phyloP scores from a whole-genome alignment of 2,329 filamentous ascomycete species.

The Talaromyces sp. region DNA sequence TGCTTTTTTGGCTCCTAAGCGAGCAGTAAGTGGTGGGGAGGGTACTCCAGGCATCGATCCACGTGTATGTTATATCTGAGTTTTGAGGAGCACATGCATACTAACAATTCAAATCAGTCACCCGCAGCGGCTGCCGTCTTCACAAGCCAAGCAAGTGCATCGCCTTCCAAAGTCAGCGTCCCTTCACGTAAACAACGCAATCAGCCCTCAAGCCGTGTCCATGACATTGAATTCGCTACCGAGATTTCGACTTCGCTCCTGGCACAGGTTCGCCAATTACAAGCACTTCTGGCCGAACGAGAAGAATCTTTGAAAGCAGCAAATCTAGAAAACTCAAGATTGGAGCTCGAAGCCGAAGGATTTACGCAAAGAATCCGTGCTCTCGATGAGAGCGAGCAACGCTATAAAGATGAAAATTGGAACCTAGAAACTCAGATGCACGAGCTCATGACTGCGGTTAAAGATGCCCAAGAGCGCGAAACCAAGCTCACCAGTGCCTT shows the following conservation, averaged over 20 bases:
- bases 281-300: constrained; percentile 77
- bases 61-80: constrained; percentile 37
- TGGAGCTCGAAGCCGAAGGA: constrained; percentile 78
- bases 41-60: constrained; percentile 44
- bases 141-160: constrained; percentile 77
- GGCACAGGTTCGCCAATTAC: constrained; percentile 87
- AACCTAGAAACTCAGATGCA: constrained; percentile 89
- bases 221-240: constrained; percentile 97
- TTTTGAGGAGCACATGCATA: neutral
- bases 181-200: constrained; percentile 87
- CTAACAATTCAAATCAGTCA: constrained; percentile 47
- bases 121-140: constrained; percentile 74
- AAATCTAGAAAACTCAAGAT: constrained; percentile 69
- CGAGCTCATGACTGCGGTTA: constrained; percentile 70
- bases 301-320: constrained; percentile 78
- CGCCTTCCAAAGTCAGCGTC: constrained; percentile 83
- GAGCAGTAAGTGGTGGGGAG: constrained; percentile 69
- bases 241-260: constrained; percentile 95
- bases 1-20: constrained; percentile 80
- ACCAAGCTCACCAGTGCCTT: constrained; percentile 74
- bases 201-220: constrained; percentile 79
- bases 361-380: constrained; percentile 75
- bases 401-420: constrained; percentile 99
- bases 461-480: constrained; percentile 76
- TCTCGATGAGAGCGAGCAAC: constrained; percentile 89